Base-by-base conservation (phyloP, 805 yeast species). In the Scheffersomyces coipomensis region DNA sequence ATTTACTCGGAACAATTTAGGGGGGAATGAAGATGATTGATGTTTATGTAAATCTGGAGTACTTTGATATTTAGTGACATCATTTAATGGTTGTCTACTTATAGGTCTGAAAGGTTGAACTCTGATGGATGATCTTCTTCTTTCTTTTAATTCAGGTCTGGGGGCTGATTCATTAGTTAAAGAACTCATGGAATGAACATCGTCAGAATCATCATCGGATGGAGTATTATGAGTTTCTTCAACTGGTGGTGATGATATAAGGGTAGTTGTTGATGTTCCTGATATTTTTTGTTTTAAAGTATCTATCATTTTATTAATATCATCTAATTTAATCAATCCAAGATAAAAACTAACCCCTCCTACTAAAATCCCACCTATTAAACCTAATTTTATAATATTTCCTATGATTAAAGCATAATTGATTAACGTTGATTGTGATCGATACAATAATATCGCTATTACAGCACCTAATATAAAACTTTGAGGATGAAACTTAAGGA, bases 331-430 rank as follows among this genome's bases (percentile, higher is more conserved):
- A 38, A 54, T 36, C 15, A 61, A 29, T 2, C 71, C 71, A n/a
- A 51, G 34, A 45, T 63, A 64, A 63, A 66, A 58, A 27, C 49
- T 49, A 9, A 48, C 43, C 0, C 49, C 54, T 12, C 57, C 65
- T 2, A 56, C 24, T 4, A 60, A 27, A 1, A 48, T 39, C 1
- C 48, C 56, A 60, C 64, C 58, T 2, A 60, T 19, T 3, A 54
- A 23, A 4, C 52, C 61, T 29, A 57, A 34, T 37, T 56, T 56
- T 15, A 59, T 25, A 16, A 60, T 36, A 27, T 49, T 43, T 13
- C 53, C 49, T 12, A 47, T 34, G 12, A 48, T 40, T 10, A 41
- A 35, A 2, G 56, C 52, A 38, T 51, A 60, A 40, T 53, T 44
- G 7, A 39, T 4, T 16, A 66, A 31, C 5, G 46, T 37, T 5